Base-by-base conservation (phyloP, 495 filamentous ascomycete species). In the Aspergillus sclerotioniger region DNA sequence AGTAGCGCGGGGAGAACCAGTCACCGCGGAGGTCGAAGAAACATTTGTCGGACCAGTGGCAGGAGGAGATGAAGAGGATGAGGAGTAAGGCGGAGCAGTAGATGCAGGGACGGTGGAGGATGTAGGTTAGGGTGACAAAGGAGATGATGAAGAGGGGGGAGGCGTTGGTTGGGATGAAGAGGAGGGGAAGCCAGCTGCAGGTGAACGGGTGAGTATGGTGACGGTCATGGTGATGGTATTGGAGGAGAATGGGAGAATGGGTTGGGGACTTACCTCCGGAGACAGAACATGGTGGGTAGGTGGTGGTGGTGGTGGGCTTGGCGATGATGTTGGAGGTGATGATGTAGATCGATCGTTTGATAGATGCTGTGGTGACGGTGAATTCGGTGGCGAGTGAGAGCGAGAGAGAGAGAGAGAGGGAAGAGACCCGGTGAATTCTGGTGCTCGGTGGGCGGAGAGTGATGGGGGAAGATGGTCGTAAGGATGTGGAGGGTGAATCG, bases 1-100 rank as follows among this genome's bases (percentile, higher is more conserved):
- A 67, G 46, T 76, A 79, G 29, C 84, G 82, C 15, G 90, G 86
- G 47, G 89, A 80, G 71, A 93, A 93, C 89, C 89, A 94, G 75
- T 92, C 90, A 62, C 87, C 76, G 52, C 80, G 86, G 44, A 92
- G 82, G 71, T 94, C 90, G 67, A 96, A 90, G 76, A 93, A 91
- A 71, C 91, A 96, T 25, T 85, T 85, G 67, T 94, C 90, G 58
- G 87, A 89, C 91, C 91, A 96, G 81, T 92, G 86, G 75, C 91
- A 96, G 28, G 90, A 92, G 15, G 90, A 92, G 47, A 86, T 79
- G 78, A 96, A 96, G 61, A 96, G 87, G 56, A 93, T 90, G 60
- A 95, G 78, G 54, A 96, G 89, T 31, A 96, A 86, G 56, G 91
- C 81, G 54, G 90, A 92, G 80, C 91, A 96, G 82, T 96, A 92